phyloP scores from a whole-genome alignment of 2,329 filamentous ascomycete genomes.

The Diaporthe eres region DNA sequence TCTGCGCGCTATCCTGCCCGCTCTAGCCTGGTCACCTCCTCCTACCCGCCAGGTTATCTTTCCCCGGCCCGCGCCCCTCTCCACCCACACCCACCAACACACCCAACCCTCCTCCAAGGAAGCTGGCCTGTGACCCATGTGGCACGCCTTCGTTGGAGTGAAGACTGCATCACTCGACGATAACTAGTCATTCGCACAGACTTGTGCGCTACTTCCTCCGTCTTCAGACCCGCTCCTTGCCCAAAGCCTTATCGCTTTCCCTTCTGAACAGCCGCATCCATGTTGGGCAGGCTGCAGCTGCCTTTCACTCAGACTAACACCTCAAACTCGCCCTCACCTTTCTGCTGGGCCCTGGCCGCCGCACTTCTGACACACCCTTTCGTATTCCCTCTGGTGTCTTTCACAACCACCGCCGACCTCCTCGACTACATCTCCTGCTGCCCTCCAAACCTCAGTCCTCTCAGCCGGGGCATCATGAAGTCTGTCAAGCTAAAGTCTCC shows the following conservation, averaged over 20 bases:
- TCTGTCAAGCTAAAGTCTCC: conserved; percentile 36
- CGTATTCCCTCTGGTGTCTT: conserved; percentile 35
- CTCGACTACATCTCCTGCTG: conserved; percentile 27
- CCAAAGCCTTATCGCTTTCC: conserved; percentile 15
- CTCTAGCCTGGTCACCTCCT: neutral
- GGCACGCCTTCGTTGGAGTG: conserved; percentile 20
- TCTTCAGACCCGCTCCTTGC: neutral
- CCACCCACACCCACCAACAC: conserved; percentile 28
- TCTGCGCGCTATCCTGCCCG: conserved; percentile 3
- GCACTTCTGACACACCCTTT: conserved; percentile 36
- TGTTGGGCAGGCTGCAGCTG: conserved; percentile 35
- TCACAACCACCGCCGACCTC: conserved; percentile 31
- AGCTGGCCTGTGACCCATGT: conserved; percentile 29
- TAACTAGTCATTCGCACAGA: conserved; percentile 32
- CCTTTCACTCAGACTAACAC: conserved; percentile 23
- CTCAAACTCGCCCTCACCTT: conserved; percentile 6
- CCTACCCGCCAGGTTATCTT: conserved; percentile 17
- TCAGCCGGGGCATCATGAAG: conserved; percentile 38
- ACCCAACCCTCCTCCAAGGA: conserved; percentile 22
- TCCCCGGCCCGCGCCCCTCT: neutral
- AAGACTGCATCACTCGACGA: conserved; percentile 21
- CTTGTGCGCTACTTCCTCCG: conserved; percentile 20
- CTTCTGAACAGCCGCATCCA: conserved; percentile 25
- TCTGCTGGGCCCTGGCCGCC: conserved; percentile 16
- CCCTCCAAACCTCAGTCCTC: neutral